Percentiles rank a stretch among this genome's conserved stretches.
phyloP scores from a whole-genome alignment of 345 rosid genomes.

The Eutrema heterophyllum region DNA sequence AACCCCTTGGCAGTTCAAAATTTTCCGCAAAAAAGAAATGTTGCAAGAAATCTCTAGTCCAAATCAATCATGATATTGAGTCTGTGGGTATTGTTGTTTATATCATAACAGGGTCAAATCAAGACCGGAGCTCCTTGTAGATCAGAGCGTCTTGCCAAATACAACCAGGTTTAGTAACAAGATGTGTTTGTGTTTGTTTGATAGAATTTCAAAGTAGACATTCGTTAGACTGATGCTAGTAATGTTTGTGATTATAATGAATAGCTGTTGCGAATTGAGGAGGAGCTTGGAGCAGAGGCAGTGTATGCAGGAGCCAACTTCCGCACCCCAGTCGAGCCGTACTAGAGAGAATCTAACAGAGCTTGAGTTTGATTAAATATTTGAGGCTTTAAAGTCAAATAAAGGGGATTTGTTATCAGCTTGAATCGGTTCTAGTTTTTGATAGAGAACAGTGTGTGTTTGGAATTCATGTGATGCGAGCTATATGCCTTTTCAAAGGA shows the following conservation, averaged over 20 bases:
- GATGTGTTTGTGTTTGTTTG: not conserved
- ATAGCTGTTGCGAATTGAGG: slow-evolving; percentile 81
- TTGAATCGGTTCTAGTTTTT: not conserved
- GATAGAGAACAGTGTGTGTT: not conserved
- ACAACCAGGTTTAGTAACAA: slow-evolving; percentile 63
- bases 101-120: slow-evolving; percentile 67
- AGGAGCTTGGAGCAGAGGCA: slow-evolving; percentile 79
- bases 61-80: not conserved
- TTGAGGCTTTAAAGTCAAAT: not conserved
- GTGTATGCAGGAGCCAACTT: slow-evolving; percentile 76
- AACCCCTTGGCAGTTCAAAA: not conserved
- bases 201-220: no score
- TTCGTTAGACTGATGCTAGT: not conserved
- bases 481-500: not conserved
- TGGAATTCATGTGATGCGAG: slow-evolving; percentile 4
- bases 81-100: not conserved
- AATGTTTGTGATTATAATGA: not conserved
- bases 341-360: slow-evolving; percentile 33
- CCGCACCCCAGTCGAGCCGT: slow-evolving; percentile 77
- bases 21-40: not conserved
- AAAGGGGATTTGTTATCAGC: not conserved
- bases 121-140: slow-evolving; percentile 99
- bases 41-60: no score
- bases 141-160: slow-evolving; percentile 95
- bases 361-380: not conserved